These are phyloP conservation scores for Xylariaceae sp. DNA, from an alignment of 2,329 filamentous ascomycete genomes.

Conservation along the genomic window DNA sequence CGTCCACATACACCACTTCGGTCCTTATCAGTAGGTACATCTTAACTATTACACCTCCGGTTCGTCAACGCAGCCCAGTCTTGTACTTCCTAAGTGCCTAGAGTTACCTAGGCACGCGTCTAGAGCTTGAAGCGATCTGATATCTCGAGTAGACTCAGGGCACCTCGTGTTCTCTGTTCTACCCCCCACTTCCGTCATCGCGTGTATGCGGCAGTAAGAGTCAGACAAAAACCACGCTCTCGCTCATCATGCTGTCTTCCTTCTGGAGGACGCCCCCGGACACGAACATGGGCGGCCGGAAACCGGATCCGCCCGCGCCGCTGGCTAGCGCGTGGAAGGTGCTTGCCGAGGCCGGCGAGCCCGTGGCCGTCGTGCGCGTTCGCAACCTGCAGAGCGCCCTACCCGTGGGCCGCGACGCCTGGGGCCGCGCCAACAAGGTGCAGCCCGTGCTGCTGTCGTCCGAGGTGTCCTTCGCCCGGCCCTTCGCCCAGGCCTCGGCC, in stretches of 20 bases:
- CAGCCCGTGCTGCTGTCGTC: slow-evolving; percentile 59
- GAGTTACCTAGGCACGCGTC: too few relatives aligned
- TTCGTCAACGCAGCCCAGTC: too few relatives aligned
- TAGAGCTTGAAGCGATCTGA: too few relatives aligned
- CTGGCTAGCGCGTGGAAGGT: slow-evolving; percentile 31
- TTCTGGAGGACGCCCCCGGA: slow-evolving; percentile 14
- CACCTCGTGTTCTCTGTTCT: too few relatives aligned
- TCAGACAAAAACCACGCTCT: not conserved
- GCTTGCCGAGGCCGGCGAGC: slow-evolving; percentile 32
- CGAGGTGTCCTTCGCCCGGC: slow-evolving; percentile 45
- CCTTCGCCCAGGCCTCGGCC: slow-evolving; percentile 51
- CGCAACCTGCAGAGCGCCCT: slow-evolving; percentile 52
- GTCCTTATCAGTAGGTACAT: too few relatives aligned
- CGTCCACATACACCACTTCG: too few relatives aligned
- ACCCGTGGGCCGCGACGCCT: slow-evolving; percentile 56
- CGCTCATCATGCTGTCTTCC: slow-evolving; percentile 16
- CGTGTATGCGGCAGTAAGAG: too few relatives aligned
- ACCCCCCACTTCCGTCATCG: too few relatives aligned
- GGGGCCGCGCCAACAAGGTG: slow-evolving; percentile 50
- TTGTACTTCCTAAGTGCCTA: too few relatives aligned
- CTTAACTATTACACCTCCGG: too few relatives aligned
- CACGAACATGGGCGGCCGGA: slow-evolving; percentile 10
- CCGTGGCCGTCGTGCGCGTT: slow-evolving; percentile 50
- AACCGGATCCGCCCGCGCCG: slow-evolving; percentile 21
- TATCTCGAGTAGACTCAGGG: too few relatives aligned